Evolutionary conservation across 2,329 filamentous ascomycete species (phyloP), one percentile per base, ranked within the genome.

Genomic region (Alternaria infectoria): DNA sequence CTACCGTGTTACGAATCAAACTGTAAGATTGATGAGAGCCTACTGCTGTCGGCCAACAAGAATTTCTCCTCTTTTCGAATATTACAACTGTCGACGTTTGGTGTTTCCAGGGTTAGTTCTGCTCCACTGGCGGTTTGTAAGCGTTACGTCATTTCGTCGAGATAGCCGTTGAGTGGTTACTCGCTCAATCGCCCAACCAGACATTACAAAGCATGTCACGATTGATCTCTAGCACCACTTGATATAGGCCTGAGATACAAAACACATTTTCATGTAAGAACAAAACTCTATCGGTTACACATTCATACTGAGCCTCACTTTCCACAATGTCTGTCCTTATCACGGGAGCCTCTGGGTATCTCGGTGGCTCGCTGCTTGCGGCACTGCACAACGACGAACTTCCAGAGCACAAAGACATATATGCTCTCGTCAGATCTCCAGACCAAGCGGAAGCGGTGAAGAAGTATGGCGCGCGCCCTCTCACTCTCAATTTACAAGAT

Each of bases 281-380:
- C 36, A 17, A 17, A 40, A 40, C 12, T 23, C 17, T 15, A 30
- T 43, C 4, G 17, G 11, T 69, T 0, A 80, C 68, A 3, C 36
- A 17, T 40, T 17, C 36, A 40, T 17, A 40, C 36, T 40, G 9
- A 40, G 36, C 36, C 36, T 19, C 21, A 47, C 44, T 23, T 23
- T 10, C 70, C 19, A 47, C 44, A n/a, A 77, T 76, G 74, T 52
- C 69, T 49, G 75, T 86, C 54, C 80, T 86, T 28, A 77, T 87
- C 49, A 87, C 85, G 0, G 85, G 85, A 9, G 84, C 69, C 26
- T 86, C 85, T 0, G 86, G 86, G 23, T 87, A 87, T 59, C 82
- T 87, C 0, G 85, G 85, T 21, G 86, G 85, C 3, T 81, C 80
- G 0, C 73, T 87, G 3, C 81, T 87, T 6, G 80, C 81, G 9